These are phyloP conservation scores for Pythium sp. DNA, from an alignment of 352 stramenopile genomes.

Conservation along the genomic window DNA sequence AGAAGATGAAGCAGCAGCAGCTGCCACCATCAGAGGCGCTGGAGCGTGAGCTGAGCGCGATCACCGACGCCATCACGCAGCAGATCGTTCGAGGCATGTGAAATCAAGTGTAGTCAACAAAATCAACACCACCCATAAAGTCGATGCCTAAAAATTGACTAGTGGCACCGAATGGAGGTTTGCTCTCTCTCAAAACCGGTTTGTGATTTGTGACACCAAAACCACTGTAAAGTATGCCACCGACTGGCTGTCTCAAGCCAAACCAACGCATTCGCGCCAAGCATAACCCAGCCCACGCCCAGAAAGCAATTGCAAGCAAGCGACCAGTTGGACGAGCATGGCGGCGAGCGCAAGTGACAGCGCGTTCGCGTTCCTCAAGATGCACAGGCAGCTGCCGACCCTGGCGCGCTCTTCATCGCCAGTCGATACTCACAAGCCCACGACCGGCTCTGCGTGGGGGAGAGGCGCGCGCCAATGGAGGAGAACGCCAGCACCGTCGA, in stretches of 20 bases:
- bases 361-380: slow-evolving; percentile 20
- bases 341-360: slow-evolving; percentile 7
- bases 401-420: background rate
- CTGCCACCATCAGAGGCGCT: slow-evolving; percentile 19
- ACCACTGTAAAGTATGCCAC: background rate
- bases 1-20: background rate
- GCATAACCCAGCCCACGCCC: background rate
- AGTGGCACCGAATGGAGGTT: background rate
- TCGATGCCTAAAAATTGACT: background rate
- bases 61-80: slow-evolving; percentile 22
- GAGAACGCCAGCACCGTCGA: background rate
- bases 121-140: background rate
- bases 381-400: slow-evolving; percentile 11
- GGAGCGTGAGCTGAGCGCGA: slow-evolving; percentile 37
- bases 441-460: slow-evolving; percentile 46
- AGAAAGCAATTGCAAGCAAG: background rate
- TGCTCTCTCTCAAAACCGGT: no score
- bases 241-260: background rate
- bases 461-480: slow-evolving; percentile 46
- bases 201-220: background rate
- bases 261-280: background rate
- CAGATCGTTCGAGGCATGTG: slow-evolving; percentile 8
- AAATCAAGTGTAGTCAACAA: background rate
- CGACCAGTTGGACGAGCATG: slow-evolving; percentile 2
- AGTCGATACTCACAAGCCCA: slow-evolving; percentile 15